Percentiles rank a stretch among this genome's conserved stretches.
phyloP scores from a whole-genome alignment of 176 grass and related monocot genomes.

The Leersia perrieri region DNA sequence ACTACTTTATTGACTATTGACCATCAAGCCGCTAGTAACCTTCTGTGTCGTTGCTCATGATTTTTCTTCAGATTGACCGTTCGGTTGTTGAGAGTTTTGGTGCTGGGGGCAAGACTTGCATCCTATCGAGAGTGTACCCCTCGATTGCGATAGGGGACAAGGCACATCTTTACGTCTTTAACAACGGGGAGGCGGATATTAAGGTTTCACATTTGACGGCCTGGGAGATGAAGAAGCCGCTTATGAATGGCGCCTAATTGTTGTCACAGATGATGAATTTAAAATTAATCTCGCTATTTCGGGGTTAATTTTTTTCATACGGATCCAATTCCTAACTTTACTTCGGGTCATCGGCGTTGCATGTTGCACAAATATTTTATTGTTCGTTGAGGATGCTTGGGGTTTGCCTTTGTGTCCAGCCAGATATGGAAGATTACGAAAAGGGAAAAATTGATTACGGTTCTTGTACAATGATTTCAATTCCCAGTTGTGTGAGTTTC shows the following conservation, averaged over 20 bases:
- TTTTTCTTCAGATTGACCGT: slow-evolving; percentile 41
- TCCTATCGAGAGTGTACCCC: slow-evolving; percentile 64
- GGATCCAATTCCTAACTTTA: background rate
- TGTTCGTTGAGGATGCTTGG: background rate
- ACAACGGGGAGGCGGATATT: slow-evolving; percentile 51
- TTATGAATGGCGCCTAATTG: slow-evolving; percentile 41
- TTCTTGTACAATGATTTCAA: background rate
- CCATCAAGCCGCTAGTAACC: background rate
- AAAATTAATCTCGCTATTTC: background rate
- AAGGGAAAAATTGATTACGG: background rate
- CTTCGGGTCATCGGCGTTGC: background rate
- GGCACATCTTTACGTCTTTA: slow-evolving; percentile 59
- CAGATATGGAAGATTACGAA: background rate
- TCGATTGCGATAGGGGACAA: slow-evolving; percentile 33
- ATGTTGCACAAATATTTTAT: background rate
- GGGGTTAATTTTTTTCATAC: too few relatives aligned
- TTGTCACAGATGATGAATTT: background rate
- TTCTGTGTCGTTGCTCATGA: background rate
- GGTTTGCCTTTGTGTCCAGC: background rate
- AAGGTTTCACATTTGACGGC: slow-evolving; percentile 33
- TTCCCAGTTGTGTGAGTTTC: background rate
- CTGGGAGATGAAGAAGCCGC: slow-evolving; percentile 60
- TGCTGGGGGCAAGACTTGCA: slow-evolving; percentile 48
- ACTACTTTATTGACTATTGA: background rate
- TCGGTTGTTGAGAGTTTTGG: slow-evolving; percentile 79